Evolutionary conservation across 2,329 filamentous ascomycete species (phyloP), one percentile per base, ranked within the genome.

Genomic region (Talaromyces atroroseus): DNA sequence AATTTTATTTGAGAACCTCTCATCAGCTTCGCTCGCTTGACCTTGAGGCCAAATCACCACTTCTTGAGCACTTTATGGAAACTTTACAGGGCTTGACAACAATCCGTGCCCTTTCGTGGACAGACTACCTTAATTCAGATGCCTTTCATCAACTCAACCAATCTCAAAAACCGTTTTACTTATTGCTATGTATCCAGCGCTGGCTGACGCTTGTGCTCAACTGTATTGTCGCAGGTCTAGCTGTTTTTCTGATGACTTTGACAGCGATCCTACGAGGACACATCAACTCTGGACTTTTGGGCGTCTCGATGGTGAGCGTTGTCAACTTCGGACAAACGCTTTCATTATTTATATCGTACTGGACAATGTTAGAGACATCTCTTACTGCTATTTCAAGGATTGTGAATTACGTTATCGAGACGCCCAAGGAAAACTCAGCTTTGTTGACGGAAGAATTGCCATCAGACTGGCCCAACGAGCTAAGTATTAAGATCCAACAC

Each of bases 1-100:
- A 73, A 53, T 74, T 83, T 47, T 86, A 86, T 60, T 72, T 86
- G 2, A 74, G 80, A 0, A 86, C 83, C 0, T 85, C 82, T 1
- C 72, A 82, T 0, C 83, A 86, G 64, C 64, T 87, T 8, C 76
- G 83, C 49, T 74, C 84, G 20, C 65, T 87, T 6, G 83, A 86
- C 48, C 74, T 87, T 1, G 83, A 86, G 65, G 76, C 80, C 1
- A 85, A 85, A 61, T 78, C 78, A 1, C 82, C 82, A 0, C 68
- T 85, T 0, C 83, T 81, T 69, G 80, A 74, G 18, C 72, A 84
- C 57, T 85, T 84, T 60, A 72, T 78, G 26, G 82, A 84, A 60
- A 80, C 78, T 2, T 73, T 83, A 45, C 76, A 76, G 34, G 83
- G 82, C 0, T 63, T 84, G 0, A 71, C 74, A 0, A 84, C 82